Base-by-base conservation (phyloP, 108 stramenopile species). In the Fragilaria radians region DNA sequence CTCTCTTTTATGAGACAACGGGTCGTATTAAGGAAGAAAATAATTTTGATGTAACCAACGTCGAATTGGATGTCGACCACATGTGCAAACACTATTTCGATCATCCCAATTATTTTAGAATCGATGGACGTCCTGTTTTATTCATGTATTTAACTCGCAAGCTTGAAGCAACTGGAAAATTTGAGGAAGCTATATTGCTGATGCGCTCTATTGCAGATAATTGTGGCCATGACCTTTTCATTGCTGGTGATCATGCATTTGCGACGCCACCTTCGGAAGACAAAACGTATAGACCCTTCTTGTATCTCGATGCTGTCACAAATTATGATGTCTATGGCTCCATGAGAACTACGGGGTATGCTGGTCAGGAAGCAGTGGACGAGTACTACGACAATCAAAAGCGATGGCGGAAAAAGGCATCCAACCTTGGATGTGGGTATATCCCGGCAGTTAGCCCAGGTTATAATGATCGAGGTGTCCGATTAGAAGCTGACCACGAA, bases 291-390 rank as follows among this genome's bases (percentile, higher is more conserved):
- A 48, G 4, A 48, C 47, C 47, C 19, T 48, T 31, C 28, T 52
- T 45, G 49, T 46, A 54, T 21, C 48, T 77, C 32, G 76, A 77
- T 48, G 76, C 61, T 27, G 52, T 77, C 28, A 77, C 76, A 28
- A 69, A 73, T 49, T 77, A 68, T 42, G 67, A 70, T 32, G 30
- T 71, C 0, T 70, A 66, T 47, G 76, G 76, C 4, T 47, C 49
- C n/a, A 68, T 56, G 53, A 63, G 67, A 11, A 17, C 49, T 14
- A 58, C 67, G 23, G 36, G 45, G 4, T 61, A 65, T 34, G 71
- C 58, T 14, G 71, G 52, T 14, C 46, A 46, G 18, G 42, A 32
- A 17, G 25, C 49, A 26, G 63, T 65, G 26, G 62, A 69, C 32
- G 14, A 42, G 18, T 70, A 72, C 23, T 23, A 23, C 19, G 47